A percentile compares a stretch with the other conserved stretches of the same genome.
These are phyloP conservation scores for Oehlia diaphana DNA, from an alignment of 192 early-diverging fungal species.

Conservation along the genomic window DNA sequence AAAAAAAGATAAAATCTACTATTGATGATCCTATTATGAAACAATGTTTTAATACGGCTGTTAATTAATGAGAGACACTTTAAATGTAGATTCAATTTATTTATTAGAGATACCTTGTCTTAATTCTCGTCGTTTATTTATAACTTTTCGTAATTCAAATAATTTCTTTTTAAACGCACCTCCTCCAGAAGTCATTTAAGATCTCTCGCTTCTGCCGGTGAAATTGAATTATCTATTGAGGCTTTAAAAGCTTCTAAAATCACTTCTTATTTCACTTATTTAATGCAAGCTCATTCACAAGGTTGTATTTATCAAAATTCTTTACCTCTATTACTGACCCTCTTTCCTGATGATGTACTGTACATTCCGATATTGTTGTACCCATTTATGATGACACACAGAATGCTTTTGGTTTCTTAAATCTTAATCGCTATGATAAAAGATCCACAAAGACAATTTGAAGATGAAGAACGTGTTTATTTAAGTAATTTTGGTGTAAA, in stretches of 20 bases:
- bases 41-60: conserved; percentile 18
- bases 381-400: conserved; percentile 21
- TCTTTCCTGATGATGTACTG: conserved; percentile 1
- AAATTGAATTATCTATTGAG: too few relatives aligned
- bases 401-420: conserved; percentile 33
- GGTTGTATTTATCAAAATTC: conserved; percentile 28
- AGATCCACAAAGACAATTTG: conserved; percentile 36
- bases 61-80: conserved; percentile 19
- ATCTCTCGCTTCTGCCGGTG: conserved; percentile 1
- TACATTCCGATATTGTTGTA: conserved; percentile 34
- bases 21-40: background rate
- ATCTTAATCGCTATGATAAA: conserved; percentile 36
- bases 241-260: too few relatives aligned
- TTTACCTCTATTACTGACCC: conserved; percentile 7
- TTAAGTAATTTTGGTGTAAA: conserved; percentile 51
- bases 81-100: conserved; percentile 14
- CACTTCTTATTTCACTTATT: background rate
- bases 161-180: conserved; percentile 20
- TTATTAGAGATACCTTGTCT: conserved; percentile 24
- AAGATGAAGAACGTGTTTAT: conserved; percentile 44
- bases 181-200: conserved; percentile 13
- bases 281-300: conserved; percentile 12
- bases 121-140: background rate
- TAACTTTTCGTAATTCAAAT: background rate
- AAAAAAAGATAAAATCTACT: background rate